Conservation (phyloP, 2,329 filamentous ascomycete genomes). For the Gnomoniopsis smithogilvyi region DNA sequence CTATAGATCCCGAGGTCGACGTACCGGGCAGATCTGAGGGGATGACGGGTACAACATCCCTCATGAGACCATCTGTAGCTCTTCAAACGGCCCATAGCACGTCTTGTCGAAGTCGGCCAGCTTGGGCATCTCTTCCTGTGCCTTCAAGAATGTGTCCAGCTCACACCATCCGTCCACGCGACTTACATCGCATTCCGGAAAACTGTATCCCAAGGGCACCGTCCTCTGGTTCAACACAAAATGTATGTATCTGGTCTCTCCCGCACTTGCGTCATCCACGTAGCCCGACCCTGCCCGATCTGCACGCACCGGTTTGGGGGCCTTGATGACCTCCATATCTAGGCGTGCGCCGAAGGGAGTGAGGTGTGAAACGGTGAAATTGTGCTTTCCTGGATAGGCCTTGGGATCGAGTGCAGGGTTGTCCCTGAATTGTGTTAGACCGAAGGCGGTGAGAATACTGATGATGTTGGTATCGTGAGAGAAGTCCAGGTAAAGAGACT, state of each 20-base stretch:
- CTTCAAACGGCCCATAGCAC: conserved; percentile 59
- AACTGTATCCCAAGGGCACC: conserved; percentile 63
- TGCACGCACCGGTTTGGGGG: conserved; percentile 59
- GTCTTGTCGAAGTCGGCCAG: conserved; percentile 61
- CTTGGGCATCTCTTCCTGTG: conserved; percentile 56
- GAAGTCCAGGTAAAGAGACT: conserved; percentile 74
- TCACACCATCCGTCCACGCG: conserved; percentile 77
- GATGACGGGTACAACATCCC: background rate
- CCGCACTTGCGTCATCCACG: conserved; percentile 28
- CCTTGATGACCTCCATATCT: conserved; percentile 70
- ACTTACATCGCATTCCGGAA: conserved; percentile 57
- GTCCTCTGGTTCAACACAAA: conserved; percentile 74
- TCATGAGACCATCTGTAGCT: background rate
- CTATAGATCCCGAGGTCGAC: background rate
- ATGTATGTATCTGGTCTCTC: conserved; percentile 66
- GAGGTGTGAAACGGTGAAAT: conserved; percentile 64
- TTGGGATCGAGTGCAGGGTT: conserved; percentile 53
- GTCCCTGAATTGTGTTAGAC: conserved; percentile 61
- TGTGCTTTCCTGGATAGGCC: conserved; percentile 53
- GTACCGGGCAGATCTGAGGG: background rate
- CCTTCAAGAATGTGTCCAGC: conserved; percentile 61
- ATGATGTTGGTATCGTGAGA: conserved; percentile 74
- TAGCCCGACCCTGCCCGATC: conserved; percentile 48
- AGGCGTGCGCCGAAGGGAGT: conserved; percentile 70
- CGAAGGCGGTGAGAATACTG: conserved; percentile 68